A percentile compares a stretch with the other conserved stretches of the same genome.
These are phyloP conservation scores for Mycena olivaceomarginata DNA, from an alignment of 768 basidiomycete genomes.

Conservation along the genomic window DNA sequence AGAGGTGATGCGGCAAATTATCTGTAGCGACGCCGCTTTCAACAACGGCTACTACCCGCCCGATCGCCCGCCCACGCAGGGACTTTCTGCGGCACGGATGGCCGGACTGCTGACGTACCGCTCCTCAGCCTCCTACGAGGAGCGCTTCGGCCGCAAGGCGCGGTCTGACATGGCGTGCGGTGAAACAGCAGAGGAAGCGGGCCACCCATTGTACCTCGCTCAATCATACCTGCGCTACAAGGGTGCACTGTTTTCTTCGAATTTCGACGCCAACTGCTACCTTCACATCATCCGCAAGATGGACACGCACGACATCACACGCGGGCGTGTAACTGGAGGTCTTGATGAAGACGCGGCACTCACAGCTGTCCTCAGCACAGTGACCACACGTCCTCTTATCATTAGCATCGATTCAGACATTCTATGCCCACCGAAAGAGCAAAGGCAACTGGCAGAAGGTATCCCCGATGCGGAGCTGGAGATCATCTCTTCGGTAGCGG, in stretches of 20 bases:
- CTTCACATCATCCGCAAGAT: constrained; percentile 87
- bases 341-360: constrained; percentile 62
- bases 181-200: constrained; percentile 62
- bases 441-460: constrained; percentile 85
- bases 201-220: constrained; percentile 85
- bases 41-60: constrained; percentile 86
- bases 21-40: constrained; percentile 95
- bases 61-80: constrained; percentile 81
- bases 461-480: constrained; percentile 89
- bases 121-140: constrained; percentile 94
- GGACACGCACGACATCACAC: constrained; percentile 94
- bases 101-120: constrained; percentile 95
- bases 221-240: constrained; percentile 98
- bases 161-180: no score
- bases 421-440: constrained; percentile 93
- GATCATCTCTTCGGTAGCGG: constrained; percentile 89
- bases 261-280: constrained; percentile 99
- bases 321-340: constrained; percentile 65
- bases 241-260: constrained; percentile 94
- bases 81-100: constrained; percentile 96
- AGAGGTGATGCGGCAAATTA: constrained; percentile 96
- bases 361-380: constrained; percentile 74
- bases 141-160: constrained; percentile 85
- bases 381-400: constrained; percentile 87
- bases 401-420: constrained; percentile 96